Evolutionary conservation across 441 rosid genomes (phyloP).

Genomic region (Cnidoscolus chayamansa): DNA sequence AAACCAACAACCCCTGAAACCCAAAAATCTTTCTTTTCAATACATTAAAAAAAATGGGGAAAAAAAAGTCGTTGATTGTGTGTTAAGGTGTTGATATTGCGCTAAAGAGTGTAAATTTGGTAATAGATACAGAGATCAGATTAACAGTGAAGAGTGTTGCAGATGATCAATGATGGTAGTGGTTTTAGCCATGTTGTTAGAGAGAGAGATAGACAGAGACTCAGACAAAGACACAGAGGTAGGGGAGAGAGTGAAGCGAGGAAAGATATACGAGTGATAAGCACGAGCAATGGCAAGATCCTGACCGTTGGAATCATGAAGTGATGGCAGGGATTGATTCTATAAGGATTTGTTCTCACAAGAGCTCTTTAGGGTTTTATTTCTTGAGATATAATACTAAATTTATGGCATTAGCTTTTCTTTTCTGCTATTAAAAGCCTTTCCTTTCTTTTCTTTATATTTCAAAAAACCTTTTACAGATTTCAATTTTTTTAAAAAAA

Average conservation of each 20-base stretch:
- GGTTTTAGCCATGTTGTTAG: conserved; percentile 35
- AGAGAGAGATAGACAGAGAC: conserved; percentile 19
- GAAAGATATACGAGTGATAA: conserved; percentile 36
- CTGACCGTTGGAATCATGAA: conserved; percentile 33
- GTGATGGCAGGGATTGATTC: conserved; percentile 38
- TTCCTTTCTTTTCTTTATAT: too few relatives aligned
- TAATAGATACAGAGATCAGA: conserved; percentile 25
- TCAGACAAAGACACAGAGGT: background rate
- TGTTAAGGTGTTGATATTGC: conserved; percentile 6
- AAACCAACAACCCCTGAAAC: conserved; percentile 23
- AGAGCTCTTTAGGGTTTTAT: conserved; percentile 37
- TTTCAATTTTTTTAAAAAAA: too few relatives aligned
- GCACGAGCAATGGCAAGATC: conserved; percentile 28
- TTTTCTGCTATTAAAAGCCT: too few relatives aligned
- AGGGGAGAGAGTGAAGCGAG: conserved; percentile 21
- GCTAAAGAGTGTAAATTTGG: conserved; percentile 14
- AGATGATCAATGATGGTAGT: conserved; percentile 20
- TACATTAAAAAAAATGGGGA: background rate
- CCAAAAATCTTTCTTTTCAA: background rate
- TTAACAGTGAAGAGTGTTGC: conserved; percentile 23
- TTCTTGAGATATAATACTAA: conserved; percentile 16
- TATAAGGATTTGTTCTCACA: conserved; percentile 34
- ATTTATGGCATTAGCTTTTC: too few relatives aligned
- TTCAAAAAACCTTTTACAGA: too few relatives aligned
- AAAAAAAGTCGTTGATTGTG: background rate